phyloP scores from a whole-genome alignment of 768 basidiomycete genomes.

The Antrodiella citrinella region DNA sequence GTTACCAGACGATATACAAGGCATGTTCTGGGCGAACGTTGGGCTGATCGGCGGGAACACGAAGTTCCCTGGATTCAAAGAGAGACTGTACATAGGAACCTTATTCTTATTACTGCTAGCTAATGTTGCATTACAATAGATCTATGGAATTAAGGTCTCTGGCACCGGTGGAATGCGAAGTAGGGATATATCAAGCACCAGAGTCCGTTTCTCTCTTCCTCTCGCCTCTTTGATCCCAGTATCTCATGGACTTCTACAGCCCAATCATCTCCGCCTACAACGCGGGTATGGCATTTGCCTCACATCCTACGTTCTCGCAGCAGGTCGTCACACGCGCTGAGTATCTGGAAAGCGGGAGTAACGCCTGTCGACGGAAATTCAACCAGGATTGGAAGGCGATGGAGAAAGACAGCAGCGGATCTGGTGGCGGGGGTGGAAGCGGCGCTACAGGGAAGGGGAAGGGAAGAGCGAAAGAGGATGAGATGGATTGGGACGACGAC shows the following conservation, averaged over 20 bases:
- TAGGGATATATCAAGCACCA: constrained; percentile 60
- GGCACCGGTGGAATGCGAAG: constrained; percentile 76
- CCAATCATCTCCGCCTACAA: constrained; percentile 60
- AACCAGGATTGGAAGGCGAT: constrained; percentile 40
- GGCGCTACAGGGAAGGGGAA: not conserved
- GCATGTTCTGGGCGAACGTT: constrained; percentile 95
- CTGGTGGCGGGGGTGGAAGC: constrained; percentile 1
- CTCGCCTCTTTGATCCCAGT: constrained; percentile 6
- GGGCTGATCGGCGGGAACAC: constrained; percentile 82
- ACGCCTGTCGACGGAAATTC: constrained; percentile 70
- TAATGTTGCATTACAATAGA: constrained; percentile 34
- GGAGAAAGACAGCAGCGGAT: constrained; percentile 16
- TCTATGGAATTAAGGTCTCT: constrained; percentile 66
- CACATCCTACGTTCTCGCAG: constrained; percentile 39
- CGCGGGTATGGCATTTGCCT: constrained; percentile 52
- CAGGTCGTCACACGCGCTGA: constrained; percentile 68
- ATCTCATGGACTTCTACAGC: constrained; percentile 25
- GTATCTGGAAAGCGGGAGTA: constrained; percentile 78
- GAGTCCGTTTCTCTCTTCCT: constrained; percentile 45
- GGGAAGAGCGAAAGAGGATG: not conserved
- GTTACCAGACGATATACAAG: constrained; percentile 75
- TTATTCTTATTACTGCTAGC: not conserved
- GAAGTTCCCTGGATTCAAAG: constrained; percentile 63
- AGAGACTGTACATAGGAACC: constrained; percentile 49
- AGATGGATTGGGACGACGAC: not conserved